These are phyloP conservation scores for Viscum album DNA, from an alignment of 177 flowering plant genomes.

Conservation along the genomic window DNA sequence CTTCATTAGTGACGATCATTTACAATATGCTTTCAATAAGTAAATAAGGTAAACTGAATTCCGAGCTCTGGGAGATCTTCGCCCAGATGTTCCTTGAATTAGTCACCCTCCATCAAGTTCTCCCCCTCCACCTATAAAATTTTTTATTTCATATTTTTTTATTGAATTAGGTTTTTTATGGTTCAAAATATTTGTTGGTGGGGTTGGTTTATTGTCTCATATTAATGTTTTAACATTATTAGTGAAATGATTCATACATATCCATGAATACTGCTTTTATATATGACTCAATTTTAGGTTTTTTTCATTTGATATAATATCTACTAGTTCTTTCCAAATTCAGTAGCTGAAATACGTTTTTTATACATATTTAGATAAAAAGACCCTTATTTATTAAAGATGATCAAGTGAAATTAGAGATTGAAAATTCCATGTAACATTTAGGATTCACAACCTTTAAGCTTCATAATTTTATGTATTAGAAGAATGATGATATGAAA, in stretches of 20 bases:
- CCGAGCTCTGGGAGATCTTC: constrained; percentile 59
- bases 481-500: constrained; percentile 83
- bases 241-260: too few relatives aligned
- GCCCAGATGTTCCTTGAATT: constrained; percentile 77
- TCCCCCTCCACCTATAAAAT: neutral
- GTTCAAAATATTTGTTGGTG: neutral
- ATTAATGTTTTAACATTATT: too few relatives aligned
- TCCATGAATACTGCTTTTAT: too few relatives aligned
- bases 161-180: neutral
- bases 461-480: constrained; percentile 92
- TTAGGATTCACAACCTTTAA: constrained; percentile 86
- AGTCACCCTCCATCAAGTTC: constrained; percentile 84
- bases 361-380: constrained; percentile 41
- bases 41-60: constrained; percentile 46
- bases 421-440: constrained; percentile 87
- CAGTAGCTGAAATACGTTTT: too few relatives aligned
- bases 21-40: constrained; percentile 64
- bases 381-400: constrained; percentile 76
- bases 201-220: too few relatives aligned
- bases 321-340: too few relatives aligned
- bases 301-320: too few relatives aligned
- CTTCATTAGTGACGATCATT: constrained; percentile 61
- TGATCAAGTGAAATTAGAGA: constrained; percentile 69
- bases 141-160: neutral
- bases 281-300: too few relatives aligned